Evolutionary conservation across 805 yeast genomes (phyloP).

Genomic region (Wickerhamomyces bisporus): DNA sequence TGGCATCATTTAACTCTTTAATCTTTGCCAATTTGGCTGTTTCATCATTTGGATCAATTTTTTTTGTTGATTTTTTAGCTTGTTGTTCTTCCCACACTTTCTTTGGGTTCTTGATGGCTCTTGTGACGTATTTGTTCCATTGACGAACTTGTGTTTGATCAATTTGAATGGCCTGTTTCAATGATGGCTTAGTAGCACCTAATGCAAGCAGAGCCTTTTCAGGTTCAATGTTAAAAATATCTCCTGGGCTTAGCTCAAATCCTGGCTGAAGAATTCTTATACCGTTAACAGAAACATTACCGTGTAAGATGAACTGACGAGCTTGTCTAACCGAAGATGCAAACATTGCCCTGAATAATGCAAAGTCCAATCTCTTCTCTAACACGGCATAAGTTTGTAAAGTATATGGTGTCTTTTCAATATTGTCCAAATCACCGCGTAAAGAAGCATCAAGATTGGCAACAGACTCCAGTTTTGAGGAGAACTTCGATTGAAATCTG

Average conservation of each 20-base stretch:
- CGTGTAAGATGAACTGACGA: conserved; percentile 75
- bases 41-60: neutral
- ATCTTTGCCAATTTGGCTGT: conserved; percentile 6
- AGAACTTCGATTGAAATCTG: conserved; percentile 70
- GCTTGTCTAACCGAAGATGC: conserved; percentile 94
- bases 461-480: conserved; percentile 69
- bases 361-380: conserved; percentile 86
- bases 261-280: conserved; percentile 72
- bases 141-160: conserved; percentile 67
- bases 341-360: conserved; percentile 86
- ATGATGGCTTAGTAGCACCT: conserved; percentile 79
- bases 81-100: conserved; percentile 28
- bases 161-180: conserved; percentile 58
- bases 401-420: conserved; percentile 67
- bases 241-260: conserved; percentile 76
- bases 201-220: conserved; percentile 79
- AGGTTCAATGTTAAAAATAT: conserved; percentile 79
- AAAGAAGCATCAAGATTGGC: conserved; percentile 84
- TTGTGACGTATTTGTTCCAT: conserved; percentile 70
- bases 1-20: conserved; percentile 10
- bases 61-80: conserved; percentile 5
- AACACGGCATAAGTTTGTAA: conserved; percentile 84
- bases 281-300: conserved; percentile 84
- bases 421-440: conserved; percentile 44
- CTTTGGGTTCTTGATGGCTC: conserved; percentile 44